Base-by-base conservation (phyloP, 2,329 filamentous ascomycete species). In the Ceratocystis diversiconidia region DNA sequence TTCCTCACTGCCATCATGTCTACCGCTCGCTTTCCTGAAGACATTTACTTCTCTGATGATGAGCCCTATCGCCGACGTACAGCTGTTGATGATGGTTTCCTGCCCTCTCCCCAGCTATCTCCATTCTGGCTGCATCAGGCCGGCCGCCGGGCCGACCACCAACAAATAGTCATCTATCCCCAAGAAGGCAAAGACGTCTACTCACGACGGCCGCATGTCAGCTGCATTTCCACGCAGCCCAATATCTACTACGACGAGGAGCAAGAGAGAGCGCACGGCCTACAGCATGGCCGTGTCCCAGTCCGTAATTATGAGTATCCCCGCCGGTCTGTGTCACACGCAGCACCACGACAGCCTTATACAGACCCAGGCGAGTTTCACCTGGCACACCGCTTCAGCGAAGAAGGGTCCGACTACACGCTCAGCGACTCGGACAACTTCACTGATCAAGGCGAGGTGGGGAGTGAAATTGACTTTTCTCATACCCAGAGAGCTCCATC, bases 381-480 rank as follows among this genome's bases (percentile, higher is more conserved):
- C 28, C 46, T 62, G 3, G 32, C 17, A 7, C 50, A 6, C 22
- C 60, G 30, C 15, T 41, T 30, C 15, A 17, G 55, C 12, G 55
- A 66, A 48, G 48, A 61, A 19, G 15, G 62, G 41, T 62, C 30
- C 55, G 63, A 65, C 6, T 50, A 7, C 30, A 12, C 60, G 5
- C 48, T 25, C 5, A 30, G 15, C 32, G 61, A 50, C 36, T 48
- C 22, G 15, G 55, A 61, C 46, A 30, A 46, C 55, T 63, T 57
- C 5, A 60, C 46, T 12, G 61, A 52, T 7, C 32, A 57, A 15
- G 25, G 43, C 32, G 52, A 61, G 25, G 55, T 32, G 6, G 62
- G 59, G 2, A 43, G 41, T 22, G 65, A 64, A 3, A 19, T 15
- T 5, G 36, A 61, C 30, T 44, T 61, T 25, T n/a, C 41, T 30